These are phyloP conservation scores for Polychaeton citri DNA, from an alignment of 2,329 filamentous ascomycete species.

Conservation along the genomic window DNA sequence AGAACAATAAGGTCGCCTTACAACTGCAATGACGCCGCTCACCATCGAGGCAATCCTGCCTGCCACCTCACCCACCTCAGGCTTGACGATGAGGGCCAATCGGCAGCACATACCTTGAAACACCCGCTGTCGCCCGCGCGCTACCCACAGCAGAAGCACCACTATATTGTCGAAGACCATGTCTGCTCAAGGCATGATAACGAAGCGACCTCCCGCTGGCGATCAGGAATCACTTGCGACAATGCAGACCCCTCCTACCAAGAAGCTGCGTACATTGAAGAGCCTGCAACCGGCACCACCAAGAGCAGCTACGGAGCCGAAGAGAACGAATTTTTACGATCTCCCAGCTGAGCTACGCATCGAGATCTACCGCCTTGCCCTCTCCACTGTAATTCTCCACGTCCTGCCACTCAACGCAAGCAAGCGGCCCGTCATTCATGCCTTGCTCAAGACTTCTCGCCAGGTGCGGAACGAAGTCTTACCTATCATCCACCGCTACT, in stretches of 20 bases:
- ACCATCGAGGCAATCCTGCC: no score
- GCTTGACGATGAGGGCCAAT: no score
- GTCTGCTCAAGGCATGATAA: no score
- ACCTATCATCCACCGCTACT: slow-evolving; percentile 17
- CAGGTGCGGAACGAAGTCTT: slow-evolving; percentile 19
- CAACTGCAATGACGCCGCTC: no score
- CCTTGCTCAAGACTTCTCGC: slow-evolving; percentile 12
- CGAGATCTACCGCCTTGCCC: slow-evolving; percentile 19
- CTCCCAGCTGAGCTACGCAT: slow-evolving; percentile 20
- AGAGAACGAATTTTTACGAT: slow-evolving; percentile 13
- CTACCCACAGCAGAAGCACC: no score
- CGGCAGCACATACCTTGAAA: no score
- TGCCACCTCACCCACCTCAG: no score
- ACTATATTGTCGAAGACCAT: no score
- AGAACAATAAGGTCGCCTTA: no score
- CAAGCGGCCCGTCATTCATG: slow-evolving; percentile 12
- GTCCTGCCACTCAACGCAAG: slow-evolving; percentile 12
- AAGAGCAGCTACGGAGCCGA: neutral
- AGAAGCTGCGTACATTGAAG: neutral
- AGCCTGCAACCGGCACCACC: neutral
- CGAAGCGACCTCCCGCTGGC: no score
- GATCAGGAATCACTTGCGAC: no score
- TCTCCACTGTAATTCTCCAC: slow-evolving; percentile 16
- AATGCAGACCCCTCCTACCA: neutral
- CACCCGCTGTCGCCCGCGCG: no score